These are phyloP conservation scores for Triticum turgidum DNA, from an alignment of 176 grass and related monocot species.

Conservation along the genomic window DNA sequence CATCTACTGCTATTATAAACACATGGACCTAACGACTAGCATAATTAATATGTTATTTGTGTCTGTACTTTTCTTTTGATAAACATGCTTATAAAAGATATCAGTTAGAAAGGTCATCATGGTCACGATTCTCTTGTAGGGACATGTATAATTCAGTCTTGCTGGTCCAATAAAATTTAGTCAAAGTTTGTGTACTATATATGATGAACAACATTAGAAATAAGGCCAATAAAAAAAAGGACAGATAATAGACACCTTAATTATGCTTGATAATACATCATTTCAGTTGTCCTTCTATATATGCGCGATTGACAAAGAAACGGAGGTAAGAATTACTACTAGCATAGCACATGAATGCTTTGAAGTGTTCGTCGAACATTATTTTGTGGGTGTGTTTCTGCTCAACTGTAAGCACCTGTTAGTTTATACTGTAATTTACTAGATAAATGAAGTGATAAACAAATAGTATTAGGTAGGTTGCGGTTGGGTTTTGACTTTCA, in stretches of 20 bases:
- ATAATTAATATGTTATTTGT: neutral
- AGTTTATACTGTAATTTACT: too few relatives aligned
- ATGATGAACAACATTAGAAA: neutral
- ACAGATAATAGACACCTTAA: neutral
- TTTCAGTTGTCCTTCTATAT: neutral
- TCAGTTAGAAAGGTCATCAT: neutral
- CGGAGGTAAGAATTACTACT: neutral
- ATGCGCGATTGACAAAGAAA: neutral
- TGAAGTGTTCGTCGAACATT: neutral
- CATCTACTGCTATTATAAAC: neutral
- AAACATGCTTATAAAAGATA: neutral
- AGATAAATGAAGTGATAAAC: too few relatives aligned
- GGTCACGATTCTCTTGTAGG: neutral
- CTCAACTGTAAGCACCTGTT: too few relatives aligned
- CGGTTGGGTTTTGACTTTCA: conserved; percentile 5
- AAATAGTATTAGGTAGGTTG: too few relatives aligned
- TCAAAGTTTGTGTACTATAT: neutral
- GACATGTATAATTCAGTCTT: neutral
- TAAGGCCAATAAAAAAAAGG: neutral
- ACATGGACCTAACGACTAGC: neutral
- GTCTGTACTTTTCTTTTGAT: neutral
- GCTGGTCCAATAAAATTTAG: neutral
- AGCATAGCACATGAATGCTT: neutral
- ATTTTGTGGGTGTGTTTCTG: too few relatives aligned
- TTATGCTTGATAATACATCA: neutral